Conservation (phyloP, 345 rosid species). For the Toxicodendron radicans region DNA sequence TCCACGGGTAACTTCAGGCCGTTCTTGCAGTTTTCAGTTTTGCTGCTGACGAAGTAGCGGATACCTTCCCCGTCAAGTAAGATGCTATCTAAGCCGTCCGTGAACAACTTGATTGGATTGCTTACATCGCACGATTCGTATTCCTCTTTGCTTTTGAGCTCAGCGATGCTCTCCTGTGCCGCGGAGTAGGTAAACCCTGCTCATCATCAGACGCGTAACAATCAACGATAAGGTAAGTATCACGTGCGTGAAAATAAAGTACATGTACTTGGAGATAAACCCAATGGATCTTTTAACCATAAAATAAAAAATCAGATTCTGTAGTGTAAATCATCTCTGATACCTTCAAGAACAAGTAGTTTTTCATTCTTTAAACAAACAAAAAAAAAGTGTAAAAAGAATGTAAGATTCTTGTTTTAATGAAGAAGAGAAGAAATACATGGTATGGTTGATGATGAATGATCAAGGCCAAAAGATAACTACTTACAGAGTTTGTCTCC, state of each 20-base stretch:
- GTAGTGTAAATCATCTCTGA: too few relatives aligned
- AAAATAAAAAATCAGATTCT: background rate
- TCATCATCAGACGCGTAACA: background rate
- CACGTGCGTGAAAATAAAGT: background rate
- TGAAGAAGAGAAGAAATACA: background rate
- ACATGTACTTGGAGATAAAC: too few relatives aligned
- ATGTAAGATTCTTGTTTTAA: too few relatives aligned
- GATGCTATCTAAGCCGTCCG: conserved; percentile 45
- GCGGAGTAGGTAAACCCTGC: conserved; percentile 62
- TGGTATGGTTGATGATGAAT: background rate
- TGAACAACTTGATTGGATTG: conserved; percentile 51
- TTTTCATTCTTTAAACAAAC: too few relatives aligned
- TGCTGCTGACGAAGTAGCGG: conserved; percentile 56
- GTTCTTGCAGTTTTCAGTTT: conserved; percentile 45
- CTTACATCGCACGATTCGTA: conserved; percentile 52
- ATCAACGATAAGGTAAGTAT: background rate
- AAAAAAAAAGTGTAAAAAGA: too few relatives aligned
- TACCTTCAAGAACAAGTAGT: too few relatives aligned
- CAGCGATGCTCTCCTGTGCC: conserved; percentile 46
- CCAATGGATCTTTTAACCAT: too few relatives aligned
- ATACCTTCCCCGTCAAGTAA: conserved; percentile 40
- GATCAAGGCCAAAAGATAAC: background rate
- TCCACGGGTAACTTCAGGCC: conserved; percentile 63
- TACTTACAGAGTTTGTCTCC: conserved; percentile 71
- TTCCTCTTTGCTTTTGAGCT: conserved; percentile 48